These are phyloP conservation scores for Cystoderma amianthinum DNA, from an alignment of 768 basidiomycete species.

Conservation along the genomic window DNA sequence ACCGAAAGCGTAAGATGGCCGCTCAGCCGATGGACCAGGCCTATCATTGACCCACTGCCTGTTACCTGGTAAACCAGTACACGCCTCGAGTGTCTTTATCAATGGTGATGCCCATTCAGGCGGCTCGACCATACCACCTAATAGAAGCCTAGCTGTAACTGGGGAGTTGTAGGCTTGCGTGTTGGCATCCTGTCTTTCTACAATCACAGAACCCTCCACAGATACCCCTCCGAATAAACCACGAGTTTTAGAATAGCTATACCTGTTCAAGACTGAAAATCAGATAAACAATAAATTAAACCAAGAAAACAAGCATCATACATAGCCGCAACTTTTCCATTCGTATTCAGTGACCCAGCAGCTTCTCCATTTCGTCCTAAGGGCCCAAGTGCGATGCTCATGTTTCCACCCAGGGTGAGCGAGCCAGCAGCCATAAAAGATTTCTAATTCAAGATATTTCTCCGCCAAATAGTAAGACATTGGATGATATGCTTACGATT, in stretches of 20 bases:
- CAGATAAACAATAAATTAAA: constrained; percentile 1
- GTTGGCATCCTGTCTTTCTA: constrained; percentile 94
- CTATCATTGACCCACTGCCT: constrained; percentile 62
- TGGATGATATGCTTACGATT: constrained; percentile 40
- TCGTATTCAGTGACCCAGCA: constrained; percentile 71
- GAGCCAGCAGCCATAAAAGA: constrained; percentile 95
- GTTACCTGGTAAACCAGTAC: constrained; percentile 63
- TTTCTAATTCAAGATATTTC: constrained; percentile 37
- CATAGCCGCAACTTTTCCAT: constrained; percentile 91
- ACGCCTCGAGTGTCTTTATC: constrained; percentile 65
- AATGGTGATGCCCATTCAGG: constrained; percentile 79
- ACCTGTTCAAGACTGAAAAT: constrained; percentile 46
- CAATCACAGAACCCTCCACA: constrained; percentile 82
- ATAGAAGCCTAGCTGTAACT: constrained; percentile 72
- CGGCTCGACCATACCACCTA: constrained; percentile 67
- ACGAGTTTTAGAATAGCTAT: constrained; percentile 87
- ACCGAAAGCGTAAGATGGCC: constrained; percentile 50
- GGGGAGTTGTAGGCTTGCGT: constrained; percentile 68
- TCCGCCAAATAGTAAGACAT: constrained; percentile 1
- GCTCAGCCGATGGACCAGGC: constrained; percentile 18
- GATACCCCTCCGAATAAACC: constrained; percentile 93
- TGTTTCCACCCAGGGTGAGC: constrained; percentile 83
- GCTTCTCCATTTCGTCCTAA: constrained; percentile 96
- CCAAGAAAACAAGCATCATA: constrained; percentile 21
- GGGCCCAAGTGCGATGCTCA: constrained; percentile 87